Percentiles rank a stretch among this genome's conserved stretches.
Conservation (phyloP, 129 eudicot species). For the Sambucus nigra region DNA sequence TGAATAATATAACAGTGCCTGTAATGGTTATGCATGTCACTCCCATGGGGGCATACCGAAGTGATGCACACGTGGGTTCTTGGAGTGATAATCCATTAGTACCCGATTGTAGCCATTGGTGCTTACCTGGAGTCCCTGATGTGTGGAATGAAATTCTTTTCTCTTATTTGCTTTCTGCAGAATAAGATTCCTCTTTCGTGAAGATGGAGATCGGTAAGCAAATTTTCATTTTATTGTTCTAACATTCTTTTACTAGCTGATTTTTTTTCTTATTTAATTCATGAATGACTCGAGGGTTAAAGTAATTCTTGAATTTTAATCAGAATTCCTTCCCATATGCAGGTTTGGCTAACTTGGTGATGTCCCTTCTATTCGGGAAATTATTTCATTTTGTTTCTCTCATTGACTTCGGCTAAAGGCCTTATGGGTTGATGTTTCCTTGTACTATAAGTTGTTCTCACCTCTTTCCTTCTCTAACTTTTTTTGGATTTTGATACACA, state of each 20-base stretch:
- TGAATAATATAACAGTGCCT: constrained; percentile 59
- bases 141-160: constrained; percentile 83
- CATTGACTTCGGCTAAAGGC: not conserved
- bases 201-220: constrained; percentile 1
- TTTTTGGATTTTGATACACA: not conserved
- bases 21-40: constrained; percentile 71
- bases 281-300: not conserved
- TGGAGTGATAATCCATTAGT: constrained; percentile 88
- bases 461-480: not conserved
- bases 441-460: constrained; percentile 2
- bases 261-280: not conserved
- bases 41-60: constrained; percentile 75
- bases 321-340: not conserved
- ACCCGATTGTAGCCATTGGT: constrained; percentile 96
- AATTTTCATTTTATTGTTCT: not conserved
- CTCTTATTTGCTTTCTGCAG: constrained; percentile 31
- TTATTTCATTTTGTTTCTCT: not conserved
- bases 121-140: constrained; percentile 96
- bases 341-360: not conserved
- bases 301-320: not conserved
- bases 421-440: constrained; percentile 1
- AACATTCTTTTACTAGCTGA: not conserved
- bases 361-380: not conserved
- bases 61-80: constrained; percentile 93
- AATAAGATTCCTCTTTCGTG: not conserved